phyloP scores from a whole-genome alignment of 2,329 filamentous ascomycete species.

The Zalaria obscura region DNA sequence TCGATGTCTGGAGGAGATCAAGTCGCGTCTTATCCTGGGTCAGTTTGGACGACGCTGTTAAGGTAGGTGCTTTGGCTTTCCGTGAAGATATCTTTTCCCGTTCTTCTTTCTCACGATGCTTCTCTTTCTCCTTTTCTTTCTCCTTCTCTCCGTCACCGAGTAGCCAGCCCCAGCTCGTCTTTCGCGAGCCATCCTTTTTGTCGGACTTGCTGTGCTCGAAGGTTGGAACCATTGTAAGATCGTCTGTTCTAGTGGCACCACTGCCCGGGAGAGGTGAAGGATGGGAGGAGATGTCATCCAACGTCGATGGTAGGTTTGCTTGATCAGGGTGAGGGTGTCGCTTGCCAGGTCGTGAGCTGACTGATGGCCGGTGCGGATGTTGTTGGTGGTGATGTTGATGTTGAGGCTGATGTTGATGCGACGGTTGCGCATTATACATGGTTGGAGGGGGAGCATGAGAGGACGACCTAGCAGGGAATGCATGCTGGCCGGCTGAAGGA shows the following conservation, averaged over 20 bases:
- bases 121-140: conserved; percentile 36
- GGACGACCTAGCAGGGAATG: neutral
- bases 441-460: conserved; percentile 26
- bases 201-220: conserved; percentile 58
- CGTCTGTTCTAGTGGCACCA: conserved; percentile 54
- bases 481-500: neutral
- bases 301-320: conserved; percentile 19
- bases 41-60: conserved; percentile 29
- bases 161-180: conserved; percentile 79
- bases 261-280: conserved; percentile 58
- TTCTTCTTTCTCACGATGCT: conserved; percentile 10
- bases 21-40: conserved; percentile 66
- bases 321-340: conserved; percentile 1
- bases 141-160: conserved; percentile 55
- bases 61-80: conserved; percentile 4
- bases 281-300: conserved; percentile 51
- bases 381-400: neutral
- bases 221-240: conserved; percentile 67
- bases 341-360: conserved; percentile 18
- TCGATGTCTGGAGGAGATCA: conserved; percentile 76
- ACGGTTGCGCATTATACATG: neutral
- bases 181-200: conserved; percentile 52
- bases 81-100: conserved; percentile 7
- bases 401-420: neutral
- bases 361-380: conserved; percentile 12